Conservation (phyloP, 345 rosid species). For the Syzygium aqueum region DNA sequence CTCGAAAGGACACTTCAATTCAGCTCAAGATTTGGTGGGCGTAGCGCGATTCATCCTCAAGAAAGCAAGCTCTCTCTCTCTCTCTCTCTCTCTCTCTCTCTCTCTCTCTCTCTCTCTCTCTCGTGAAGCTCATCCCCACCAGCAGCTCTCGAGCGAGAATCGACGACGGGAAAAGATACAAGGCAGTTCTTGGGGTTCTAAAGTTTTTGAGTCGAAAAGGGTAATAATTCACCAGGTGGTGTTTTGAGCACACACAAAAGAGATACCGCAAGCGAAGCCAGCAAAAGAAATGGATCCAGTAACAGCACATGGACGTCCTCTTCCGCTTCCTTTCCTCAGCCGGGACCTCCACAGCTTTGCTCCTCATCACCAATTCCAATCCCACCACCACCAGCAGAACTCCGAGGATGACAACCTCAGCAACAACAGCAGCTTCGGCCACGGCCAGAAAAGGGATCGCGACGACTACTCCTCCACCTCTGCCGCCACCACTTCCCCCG, state of each 20-base stretch:
- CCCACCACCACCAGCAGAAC: conserved; percentile 37
- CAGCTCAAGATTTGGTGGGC: neutral
- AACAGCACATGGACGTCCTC: conserved; percentile 62
- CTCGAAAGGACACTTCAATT: neutral
- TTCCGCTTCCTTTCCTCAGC: conserved; percentile 75
- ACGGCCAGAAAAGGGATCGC: conserved; percentile 62
- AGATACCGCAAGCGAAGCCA: neutral
- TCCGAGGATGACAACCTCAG: conserved; percentile 31
- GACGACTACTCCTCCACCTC: conserved; percentile 27
- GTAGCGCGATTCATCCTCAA: neutral
- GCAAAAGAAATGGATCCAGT: conserved; percentile 53
- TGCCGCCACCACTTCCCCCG: conserved; percentile 4
- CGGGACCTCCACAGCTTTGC: conserved; percentile 74
- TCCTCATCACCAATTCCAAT: conserved; percentile 55
- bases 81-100: neutral
- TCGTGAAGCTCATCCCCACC: neutral
- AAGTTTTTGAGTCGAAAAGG: neutral
- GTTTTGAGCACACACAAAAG: neutral
- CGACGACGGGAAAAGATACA: neutral
- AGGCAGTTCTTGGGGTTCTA: neutral
- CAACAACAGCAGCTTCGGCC: conserved; percentile 20
- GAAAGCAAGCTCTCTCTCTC: neutral
- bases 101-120: neutral
- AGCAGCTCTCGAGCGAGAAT: neutral
- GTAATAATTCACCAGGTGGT: neutral